phyloP scores from a whole-genome alignment of 2,329 filamentous ascomycete species.

The Thielaviopsis populi region DNA sequence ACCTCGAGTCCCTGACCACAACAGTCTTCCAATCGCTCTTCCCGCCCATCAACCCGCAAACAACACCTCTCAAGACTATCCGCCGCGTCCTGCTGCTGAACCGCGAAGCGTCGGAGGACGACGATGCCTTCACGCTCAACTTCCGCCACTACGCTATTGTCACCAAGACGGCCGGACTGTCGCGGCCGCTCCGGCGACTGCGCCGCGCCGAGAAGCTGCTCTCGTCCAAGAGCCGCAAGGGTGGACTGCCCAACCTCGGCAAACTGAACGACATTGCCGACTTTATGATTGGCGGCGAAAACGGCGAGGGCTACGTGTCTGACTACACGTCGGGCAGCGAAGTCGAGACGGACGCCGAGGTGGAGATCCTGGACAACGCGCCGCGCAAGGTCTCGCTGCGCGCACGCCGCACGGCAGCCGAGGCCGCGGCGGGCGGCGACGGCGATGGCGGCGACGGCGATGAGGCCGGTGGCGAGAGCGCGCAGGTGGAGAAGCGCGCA shows the following conservation, averaged over 20 bases:
- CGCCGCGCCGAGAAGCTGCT: slow-evolving; percentile 73
- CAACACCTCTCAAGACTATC: slow-evolving; percentile 81
- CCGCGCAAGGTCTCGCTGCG: slow-evolving; percentile 39
- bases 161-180: slow-evolving; percentile 70
- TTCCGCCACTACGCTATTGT: slow-evolving; percentile 92
- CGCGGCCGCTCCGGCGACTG: slow-evolving; percentile 67
- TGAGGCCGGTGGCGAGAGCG: slow-evolving; percentile 16
- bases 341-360: slow-evolving; percentile 84
- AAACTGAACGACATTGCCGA: slow-evolving; percentile 88
- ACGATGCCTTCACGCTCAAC: slow-evolving; percentile 66
- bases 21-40: slow-evolving; percentile 95
- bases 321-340: slow-evolving; percentile 79
- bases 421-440: slow-evolving; percentile 24
- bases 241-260: slow-evolving; percentile 68
- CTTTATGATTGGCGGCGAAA: slow-evolving; percentile 74
- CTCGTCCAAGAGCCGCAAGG: slow-evolving; percentile 39
- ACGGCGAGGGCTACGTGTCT: slow-evolving; percentile 68
- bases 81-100: slow-evolving; percentile 81
- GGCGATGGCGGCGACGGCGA: slow-evolving; percentile 27
- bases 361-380: slow-evolving; percentile 60
- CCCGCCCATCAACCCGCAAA: slow-evolving; percentile 84
- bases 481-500: slow-evolving; percentile 63
- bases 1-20: slow-evolving; percentile 82
- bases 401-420: slow-evolving; percentile 29
- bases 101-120: slow-evolving; percentile 47